Percentiles rank a stretch among this genome's conserved stretches.
Evolutionary conservation across 2,329 filamentous ascomycete genomes (phyloP).

Genomic region (Pyricularia sp.): DNA sequence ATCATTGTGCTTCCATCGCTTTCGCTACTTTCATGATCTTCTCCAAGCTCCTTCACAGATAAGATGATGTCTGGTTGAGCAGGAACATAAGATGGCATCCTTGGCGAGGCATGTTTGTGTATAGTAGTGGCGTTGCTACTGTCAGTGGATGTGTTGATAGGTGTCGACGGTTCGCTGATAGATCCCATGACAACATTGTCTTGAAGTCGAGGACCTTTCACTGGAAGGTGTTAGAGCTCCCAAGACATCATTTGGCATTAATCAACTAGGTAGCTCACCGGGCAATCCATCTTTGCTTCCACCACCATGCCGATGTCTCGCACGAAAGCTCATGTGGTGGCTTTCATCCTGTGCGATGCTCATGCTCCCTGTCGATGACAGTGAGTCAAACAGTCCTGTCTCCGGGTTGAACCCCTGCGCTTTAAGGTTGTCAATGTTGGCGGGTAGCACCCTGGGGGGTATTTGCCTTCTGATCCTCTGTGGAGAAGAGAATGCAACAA

Average conservation of each 20-base stretch:
- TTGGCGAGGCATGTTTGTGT: background rate
- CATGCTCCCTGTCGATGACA: background rate
- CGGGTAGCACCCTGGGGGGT: conserved; percentile 33
- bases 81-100: background rate
- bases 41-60: background rate
- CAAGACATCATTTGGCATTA: background rate
- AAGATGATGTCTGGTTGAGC: background rate
- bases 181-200: background rate
- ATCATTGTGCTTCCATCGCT: background rate
- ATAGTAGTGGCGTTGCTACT: background rate
- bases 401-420: conserved; percentile 49
- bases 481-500: background rate
- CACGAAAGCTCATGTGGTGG: background rate
- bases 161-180: background rate
- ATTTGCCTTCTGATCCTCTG: background rate
- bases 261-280: background rate
- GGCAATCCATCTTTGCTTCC: background rate
- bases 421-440: conserved; percentile 49
- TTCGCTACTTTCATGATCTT: background rate
- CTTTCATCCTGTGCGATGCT: background rate
- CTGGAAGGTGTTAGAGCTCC: background rate
- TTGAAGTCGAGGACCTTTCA: background rate
- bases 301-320: background rate
- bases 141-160: background rate
- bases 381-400: conserved; percentile 30